Percentiles rank a stretch among this genome's conserved stretches.
phyloP scores from a whole-genome alignment of 108 stramenopile species.

The Nitzschia inconspicua region DNA sequence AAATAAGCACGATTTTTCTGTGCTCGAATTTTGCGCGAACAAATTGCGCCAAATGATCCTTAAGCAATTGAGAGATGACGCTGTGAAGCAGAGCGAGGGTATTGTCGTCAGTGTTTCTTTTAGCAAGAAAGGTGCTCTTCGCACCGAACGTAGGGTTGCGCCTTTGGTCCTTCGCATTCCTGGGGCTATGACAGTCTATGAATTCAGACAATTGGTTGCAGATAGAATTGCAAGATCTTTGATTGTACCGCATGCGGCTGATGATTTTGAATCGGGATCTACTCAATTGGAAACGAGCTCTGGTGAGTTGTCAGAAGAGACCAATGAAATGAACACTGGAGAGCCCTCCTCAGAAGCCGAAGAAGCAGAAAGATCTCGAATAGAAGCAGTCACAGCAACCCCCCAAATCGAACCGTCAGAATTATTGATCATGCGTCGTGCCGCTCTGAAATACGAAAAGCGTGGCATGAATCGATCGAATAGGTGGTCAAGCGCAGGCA shows the following conservation, averaged over 20 bases:
- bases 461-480: too few species aligned
- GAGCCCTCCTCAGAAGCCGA: too few species aligned
- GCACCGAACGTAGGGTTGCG: too few species aligned
- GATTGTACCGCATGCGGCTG: too few species aligned
- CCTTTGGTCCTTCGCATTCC: constrained; percentile 61
- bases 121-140: too few species aligned
- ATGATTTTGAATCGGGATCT: too few species aligned
- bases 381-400: too few species aligned
- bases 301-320: too few species aligned
- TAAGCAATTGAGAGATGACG: background rate
- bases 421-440: constrained; percentile 50
- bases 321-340: too few species aligned
- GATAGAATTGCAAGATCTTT: constrained; percentile 30
- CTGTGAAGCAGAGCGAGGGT: constrained; percentile 33
- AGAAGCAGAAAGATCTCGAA: too few species aligned
- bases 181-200: constrained; percentile 52
- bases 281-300: too few species aligned
- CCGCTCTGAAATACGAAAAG: constrained; percentile 50
- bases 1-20: constrained; percentile 46
- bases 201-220: constrained; percentile 50
- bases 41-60: constrained; percentile 30
- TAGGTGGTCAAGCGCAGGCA: background rate
- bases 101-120: constrained; percentile 48
- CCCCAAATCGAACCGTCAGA: too few species aligned
- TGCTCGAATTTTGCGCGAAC: constrained; percentile 60